Percentiles rank a stretch among this genome's conserved stretches.
phyloP scores from a whole-genome alignment of 108 stramenopile genomes.

The Phaeodactylum tricornutum region DNA sequence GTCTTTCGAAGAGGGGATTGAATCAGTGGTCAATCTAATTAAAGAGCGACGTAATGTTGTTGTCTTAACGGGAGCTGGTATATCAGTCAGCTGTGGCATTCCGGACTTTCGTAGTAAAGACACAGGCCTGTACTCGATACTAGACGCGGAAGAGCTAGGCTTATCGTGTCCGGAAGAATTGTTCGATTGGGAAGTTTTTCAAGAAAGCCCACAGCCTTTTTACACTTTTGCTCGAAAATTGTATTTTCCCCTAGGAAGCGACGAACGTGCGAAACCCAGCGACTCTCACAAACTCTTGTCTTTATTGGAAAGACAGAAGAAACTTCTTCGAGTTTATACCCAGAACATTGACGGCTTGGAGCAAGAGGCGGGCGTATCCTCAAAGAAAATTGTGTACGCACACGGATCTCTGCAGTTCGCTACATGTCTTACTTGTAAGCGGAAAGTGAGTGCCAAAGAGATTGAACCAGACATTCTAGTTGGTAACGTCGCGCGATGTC shows the following conservation, averaged over 20 bases:
- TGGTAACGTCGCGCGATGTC: conserved; percentile 54
- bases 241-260: conserved; percentile 28
- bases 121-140: conserved; percentile 54
- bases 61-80: conserved; percentile 73
- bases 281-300: conserved; percentile 70
- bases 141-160: conserved; percentile 36
- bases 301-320: conserved; percentile 35
- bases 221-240: conserved; percentile 41
- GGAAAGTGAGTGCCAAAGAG: conserved; percentile 30
- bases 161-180: conserved; percentile 65
- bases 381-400: conserved; percentile 65
- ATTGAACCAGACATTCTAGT: conserved; percentile 38
- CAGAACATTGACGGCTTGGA: conserved; percentile 85
- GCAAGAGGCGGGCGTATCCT: conserved; percentile 40
- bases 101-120: conserved; percentile 73
- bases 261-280: conserved; percentile 21
- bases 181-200: conserved; percentile 70
- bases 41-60: conserved; percentile 49
- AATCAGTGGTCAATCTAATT: conserved; percentile 14
- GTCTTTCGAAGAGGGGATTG: no score
- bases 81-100: conserved; percentile 71
- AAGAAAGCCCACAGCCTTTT: conserved; percentile 65
- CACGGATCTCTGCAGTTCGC: conserved; percentile 64
- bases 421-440: conserved; percentile 47
- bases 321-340: conserved; percentile 52